Evolutionary conservation across 805 yeast genomes (phyloP).

Genomic region (Wickerhamomyces canadensis): DNA sequence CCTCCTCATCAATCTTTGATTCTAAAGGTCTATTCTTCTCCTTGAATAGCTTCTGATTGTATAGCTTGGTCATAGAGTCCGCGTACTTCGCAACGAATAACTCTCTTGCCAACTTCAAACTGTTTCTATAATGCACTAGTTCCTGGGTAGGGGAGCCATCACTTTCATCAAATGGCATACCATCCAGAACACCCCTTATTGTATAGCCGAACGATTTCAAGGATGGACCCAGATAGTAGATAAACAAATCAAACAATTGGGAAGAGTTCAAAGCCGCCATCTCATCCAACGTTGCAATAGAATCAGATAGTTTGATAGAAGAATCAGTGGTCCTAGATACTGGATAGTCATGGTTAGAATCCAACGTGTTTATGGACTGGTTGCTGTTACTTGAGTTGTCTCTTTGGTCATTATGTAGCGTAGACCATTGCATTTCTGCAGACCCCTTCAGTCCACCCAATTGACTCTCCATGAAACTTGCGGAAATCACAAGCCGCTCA

Average conservation of each 20-base stretch:
- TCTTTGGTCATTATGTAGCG: constrained; percentile 33
- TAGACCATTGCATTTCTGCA: constrained; percentile 58
- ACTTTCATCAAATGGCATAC: constrained; percentile 47
- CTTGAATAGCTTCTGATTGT: constrained; percentile 28
- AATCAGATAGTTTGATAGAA: constrained; percentile 3
- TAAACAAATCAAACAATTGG: constrained; percentile 59
- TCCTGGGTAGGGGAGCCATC: constrained; percentile 31
- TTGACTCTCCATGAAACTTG: constrained; percentile 47
- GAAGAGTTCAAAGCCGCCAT: constrained; percentile 21
- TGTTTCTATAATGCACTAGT: constrained; percentile 38
- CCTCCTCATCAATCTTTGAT: constrained; percentile 63
- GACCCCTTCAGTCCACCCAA: constrained; percentile 66
- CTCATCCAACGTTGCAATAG: constrained; percentile 10
- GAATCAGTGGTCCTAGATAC: not conserved
- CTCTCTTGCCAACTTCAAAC: constrained; percentile 45
- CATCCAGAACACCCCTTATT: constrained; percentile 52
- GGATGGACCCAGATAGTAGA: constrained; percentile 66
- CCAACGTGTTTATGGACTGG: constrained; percentile 5
- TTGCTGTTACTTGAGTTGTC: not conserved
- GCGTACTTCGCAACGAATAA: constrained; percentile 53
- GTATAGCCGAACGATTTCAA: constrained; percentile 62
- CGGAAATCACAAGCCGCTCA: constrained; percentile 42
- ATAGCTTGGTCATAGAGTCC: constrained; percentile 51
- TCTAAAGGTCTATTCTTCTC: constrained; percentile 7
- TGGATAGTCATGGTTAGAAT: not conserved